These are phyloP conservation scores for Globisporangium middletonii DNA, from an alignment of 352 stramenopile species.

Conservation along the genomic window DNA sequence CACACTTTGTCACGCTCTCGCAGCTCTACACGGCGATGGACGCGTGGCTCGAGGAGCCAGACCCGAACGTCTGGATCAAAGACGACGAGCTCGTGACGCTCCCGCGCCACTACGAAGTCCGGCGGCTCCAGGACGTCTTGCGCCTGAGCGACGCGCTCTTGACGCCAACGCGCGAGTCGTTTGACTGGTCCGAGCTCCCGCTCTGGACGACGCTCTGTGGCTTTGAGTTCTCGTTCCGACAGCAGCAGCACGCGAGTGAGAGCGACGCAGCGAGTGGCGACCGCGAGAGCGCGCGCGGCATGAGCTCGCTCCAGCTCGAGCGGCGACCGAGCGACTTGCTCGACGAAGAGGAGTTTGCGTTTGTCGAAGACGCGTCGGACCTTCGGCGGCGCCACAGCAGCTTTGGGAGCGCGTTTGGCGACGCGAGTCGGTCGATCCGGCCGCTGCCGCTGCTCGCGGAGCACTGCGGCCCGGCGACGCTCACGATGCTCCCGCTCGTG, in stretches of 20 bases:
- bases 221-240: constrained; percentile 50
- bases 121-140: constrained; percentile 63
- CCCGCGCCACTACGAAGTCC: constrained; percentile 69
- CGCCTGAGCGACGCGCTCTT: constrained; percentile 59
- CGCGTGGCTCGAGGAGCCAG: constrained; percentile 75
- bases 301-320: neutral
- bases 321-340: constrained; percentile 13
- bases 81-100: constrained; percentile 64
- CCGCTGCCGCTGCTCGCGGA: constrained; percentile 44
- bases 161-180: constrained; percentile 20
- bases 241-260: constrained; percentile 1
- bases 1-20: constrained; percentile 47
- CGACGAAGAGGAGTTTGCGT: constrained; percentile 74
- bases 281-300: neutral
- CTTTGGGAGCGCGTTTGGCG: constrained; percentile 43
- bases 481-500: constrained; percentile 61
- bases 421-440: constrained; percentile 28
- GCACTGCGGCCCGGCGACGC: constrained; percentile 28
- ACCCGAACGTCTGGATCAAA: constrained; percentile 76
- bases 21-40: constrained; percentile 82
- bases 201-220: constrained; percentile 66
- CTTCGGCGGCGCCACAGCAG: constrained; percentile 53
- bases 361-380: constrained; percentile 69
- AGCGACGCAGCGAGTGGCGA: neutral
- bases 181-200: constrained; percentile 47